Conservation (phyloP, 1,284 basidiomycete genomes). For the Rhodotorula sp. region DNA sequence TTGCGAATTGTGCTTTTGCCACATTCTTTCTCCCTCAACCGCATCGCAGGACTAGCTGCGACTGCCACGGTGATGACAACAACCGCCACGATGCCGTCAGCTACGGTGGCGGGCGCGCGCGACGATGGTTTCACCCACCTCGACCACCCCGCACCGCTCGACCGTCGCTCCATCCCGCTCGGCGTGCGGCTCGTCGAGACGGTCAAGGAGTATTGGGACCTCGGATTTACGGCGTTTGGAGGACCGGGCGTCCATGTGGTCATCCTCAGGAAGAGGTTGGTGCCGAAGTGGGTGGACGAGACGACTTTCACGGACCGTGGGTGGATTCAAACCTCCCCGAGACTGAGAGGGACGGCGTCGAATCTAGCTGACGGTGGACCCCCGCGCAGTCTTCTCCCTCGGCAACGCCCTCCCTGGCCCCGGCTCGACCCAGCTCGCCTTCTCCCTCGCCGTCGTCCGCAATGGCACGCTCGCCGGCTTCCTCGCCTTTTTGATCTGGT, state of each 20-base stretch:
- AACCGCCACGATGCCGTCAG: no score
- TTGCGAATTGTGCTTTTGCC: no score
- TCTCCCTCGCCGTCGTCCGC: constrained; percentile 14
- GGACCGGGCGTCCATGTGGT: constrained; percentile 35
- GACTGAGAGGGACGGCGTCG: no score
- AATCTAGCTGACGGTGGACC: no score
- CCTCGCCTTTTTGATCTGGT: constrained; percentile 30
- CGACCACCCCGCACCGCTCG: not conserved
- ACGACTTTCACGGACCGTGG: constrained; percentile 43
- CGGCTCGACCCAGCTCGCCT: constrained; percentile 49
- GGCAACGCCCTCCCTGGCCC: constrained; percentile 55
- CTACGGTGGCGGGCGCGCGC: no score
- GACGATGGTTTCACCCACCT: no score
- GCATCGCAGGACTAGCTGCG: no score
- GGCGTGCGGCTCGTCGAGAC: not conserved
- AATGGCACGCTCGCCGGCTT: constrained; percentile 4
- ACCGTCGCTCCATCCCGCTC: not conserved
- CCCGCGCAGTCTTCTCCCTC: constrained; percentile 48
- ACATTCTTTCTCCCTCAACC: no score
- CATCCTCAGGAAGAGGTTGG: not conserved
- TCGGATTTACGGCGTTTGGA: constrained; percentile 33
- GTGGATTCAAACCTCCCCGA: no score
- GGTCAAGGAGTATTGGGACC: not conserved
- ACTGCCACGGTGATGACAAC: no score
- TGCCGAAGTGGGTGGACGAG: constrained; percentile 19